Conservation (phyloP, 208 protist species). For the Tritrichomonas foetus region DNA sequence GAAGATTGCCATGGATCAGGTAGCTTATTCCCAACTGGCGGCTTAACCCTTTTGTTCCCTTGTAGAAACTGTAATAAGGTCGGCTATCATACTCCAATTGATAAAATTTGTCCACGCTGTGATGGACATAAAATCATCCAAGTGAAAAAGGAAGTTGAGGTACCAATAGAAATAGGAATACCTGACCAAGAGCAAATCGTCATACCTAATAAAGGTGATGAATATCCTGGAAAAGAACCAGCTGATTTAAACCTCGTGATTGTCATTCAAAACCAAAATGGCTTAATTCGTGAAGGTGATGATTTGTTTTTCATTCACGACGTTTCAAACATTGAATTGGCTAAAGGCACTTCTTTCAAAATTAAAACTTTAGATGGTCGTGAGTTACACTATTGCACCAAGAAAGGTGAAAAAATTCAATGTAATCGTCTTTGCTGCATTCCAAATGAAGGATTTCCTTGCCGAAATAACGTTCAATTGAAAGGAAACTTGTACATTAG, state of each 20-base stretch:
- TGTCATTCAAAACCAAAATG: not conserved
- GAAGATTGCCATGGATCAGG: not conserved
- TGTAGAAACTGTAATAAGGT: not conserved
- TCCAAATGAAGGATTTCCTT: not conserved
- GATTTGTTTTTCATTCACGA: not conserved
- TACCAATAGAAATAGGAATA: not conserved
- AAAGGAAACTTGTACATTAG: slow-evolving; percentile 16
- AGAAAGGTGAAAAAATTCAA: not conserved
- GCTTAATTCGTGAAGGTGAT: not conserved
- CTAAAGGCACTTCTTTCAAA: not conserved
- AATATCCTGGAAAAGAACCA: not conserved
- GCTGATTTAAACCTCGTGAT: not conserved
- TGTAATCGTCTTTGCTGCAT: not conserved
- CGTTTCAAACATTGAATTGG: not conserved
- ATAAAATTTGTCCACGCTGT: not conserved
- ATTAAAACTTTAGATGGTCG: not conserved
- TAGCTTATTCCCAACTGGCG: not conserved
- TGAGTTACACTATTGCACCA: not conserved
- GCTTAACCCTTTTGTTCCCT: not conserved
- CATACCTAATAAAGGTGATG: not conserved
- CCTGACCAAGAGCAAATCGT: not conserved
- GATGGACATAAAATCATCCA: not conserved
- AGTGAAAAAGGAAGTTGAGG: not conserved
- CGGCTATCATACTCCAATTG: not conserved
- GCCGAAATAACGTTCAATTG: not conserved